A percentile compares a stretch with the other conserved stretches of the same genome.
Conservation (phyloP, 169 alveolate species). For the Eimeria acervulina region DNA sequence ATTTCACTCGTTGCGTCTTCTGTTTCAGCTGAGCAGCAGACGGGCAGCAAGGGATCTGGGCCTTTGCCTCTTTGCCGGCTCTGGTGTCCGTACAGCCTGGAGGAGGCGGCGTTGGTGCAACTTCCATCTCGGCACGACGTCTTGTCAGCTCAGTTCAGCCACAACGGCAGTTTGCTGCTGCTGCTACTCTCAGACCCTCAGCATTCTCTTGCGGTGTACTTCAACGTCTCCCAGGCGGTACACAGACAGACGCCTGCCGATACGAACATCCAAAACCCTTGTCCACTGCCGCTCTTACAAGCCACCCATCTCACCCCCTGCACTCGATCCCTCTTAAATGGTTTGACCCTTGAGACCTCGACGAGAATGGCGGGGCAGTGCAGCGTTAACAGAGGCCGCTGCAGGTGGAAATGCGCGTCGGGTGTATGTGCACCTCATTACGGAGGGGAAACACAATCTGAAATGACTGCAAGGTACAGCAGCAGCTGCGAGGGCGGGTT, state of each 20-base stretch:
- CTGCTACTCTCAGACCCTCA: constrained; percentile 58
- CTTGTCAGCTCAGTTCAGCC: constrained; percentile 17
- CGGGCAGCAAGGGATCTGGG: not conserved
- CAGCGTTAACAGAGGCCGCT: not conserved
- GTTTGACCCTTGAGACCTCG: constrained; percentile 13
- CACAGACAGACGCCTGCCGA: not conserved
- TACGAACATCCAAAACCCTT: not conserved
- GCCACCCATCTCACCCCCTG: constrained; percentile 23
- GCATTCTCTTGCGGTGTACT: constrained; percentile 59
- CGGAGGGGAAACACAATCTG: not conserved
- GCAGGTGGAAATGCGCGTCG: not conserved
- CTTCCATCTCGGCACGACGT: constrained; percentile 19
- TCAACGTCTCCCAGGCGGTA: not conserved
- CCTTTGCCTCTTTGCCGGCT: constrained; percentile 37
- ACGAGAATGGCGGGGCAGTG: not conserved
- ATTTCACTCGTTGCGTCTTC: not conserved
- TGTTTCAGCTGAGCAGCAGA: constrained; percentile 60
- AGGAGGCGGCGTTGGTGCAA: constrained; percentile 40
- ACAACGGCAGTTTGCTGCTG: constrained; percentile 12
- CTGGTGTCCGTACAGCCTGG: constrained; percentile 42
- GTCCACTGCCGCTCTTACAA: constrained; percentile 16
- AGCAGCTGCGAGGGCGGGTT: not conserved
- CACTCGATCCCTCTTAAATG: constrained; percentile 50
- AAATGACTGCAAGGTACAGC: not conserved
- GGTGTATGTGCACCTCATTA: not conserved